Evolutionary conservation across 2,329 filamentous ascomycete species (phyloP).

Genomic region (Podosphaera xanthii): DNA sequence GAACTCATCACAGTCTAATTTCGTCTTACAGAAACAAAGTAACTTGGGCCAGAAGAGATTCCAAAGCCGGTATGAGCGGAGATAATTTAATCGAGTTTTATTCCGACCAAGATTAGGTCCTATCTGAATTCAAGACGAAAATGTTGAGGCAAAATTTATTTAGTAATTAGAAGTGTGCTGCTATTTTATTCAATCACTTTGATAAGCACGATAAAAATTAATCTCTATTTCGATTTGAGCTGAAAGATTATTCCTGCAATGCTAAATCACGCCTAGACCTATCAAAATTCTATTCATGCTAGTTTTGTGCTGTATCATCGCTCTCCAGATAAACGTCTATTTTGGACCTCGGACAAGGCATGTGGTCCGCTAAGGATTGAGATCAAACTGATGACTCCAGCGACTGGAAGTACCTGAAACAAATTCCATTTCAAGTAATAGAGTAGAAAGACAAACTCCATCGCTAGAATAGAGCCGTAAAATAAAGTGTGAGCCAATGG

Average conservation of each 20-base stretch:
- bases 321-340: conserved; percentile 47
- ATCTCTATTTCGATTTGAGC: conserved; percentile 2
- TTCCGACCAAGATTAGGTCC: too few species aligned
- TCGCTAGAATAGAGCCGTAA: conserved; percentile 63
- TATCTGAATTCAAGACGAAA: too few species aligned
- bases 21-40: too few species aligned
- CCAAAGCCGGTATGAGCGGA: too few species aligned
- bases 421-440: conserved; percentile 88
- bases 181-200: too few species aligned
- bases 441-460: conserved; percentile 82
- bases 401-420: conserved; percentile 65
- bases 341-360: conserved; percentile 81
- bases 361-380: conserved; percentile 73
- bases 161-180: too few species aligned
- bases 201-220: too few species aligned
- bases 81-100: too few species aligned
- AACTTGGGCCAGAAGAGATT: too few species aligned
- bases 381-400: conserved; percentile 41
- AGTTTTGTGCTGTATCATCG: conserved; percentile 6
- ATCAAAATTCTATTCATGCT: background rate
- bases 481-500: conserved; percentile 68
- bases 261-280: background rate
- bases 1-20: too few species aligned
- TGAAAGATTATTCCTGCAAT: background rate
- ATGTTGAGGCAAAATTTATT: too few species aligned